Conservation (phyloP, 768 basidiomycete species). For the Cystobasidium onofrii region DNA sequence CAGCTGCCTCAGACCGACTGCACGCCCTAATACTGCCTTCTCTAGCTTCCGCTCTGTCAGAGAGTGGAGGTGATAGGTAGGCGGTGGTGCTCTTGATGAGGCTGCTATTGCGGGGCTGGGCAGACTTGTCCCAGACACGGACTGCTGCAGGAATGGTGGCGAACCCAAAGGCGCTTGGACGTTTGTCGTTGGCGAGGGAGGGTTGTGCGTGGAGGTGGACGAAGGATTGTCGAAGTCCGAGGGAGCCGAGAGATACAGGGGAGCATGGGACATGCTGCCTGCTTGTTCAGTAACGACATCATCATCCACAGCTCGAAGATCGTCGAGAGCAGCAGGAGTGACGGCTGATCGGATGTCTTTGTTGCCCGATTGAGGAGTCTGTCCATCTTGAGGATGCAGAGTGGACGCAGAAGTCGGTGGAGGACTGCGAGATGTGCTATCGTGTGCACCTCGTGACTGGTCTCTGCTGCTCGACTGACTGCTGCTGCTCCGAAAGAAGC, state of each 20-base stretch:
- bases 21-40: conserved; percentile 14
- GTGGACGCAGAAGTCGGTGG: not conserved
- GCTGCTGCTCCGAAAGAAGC: conserved; percentile 8
- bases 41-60: conserved; percentile 26
- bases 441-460: not conserved
- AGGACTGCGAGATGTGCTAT: not conserved
- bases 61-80: not conserved
- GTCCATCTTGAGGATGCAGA: not conserved
- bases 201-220: not conserved
- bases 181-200: not conserved
- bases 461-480: not conserved
- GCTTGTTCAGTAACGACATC: not conserved
- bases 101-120: not conserved
- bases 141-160: not conserved
- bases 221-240: not conserved
- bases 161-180: not conserved
- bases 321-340: not conserved
- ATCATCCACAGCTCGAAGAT: not conserved
- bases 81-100: not conserved
- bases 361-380: not conserved
- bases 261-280: not conserved
- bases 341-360: not conserved
- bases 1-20: conserved; percentile 24
- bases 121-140: not conserved
- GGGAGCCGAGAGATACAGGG: not conserved